phyloP scores from a whole-genome alignment of 768 basidiomycete species.

The Piloderma croceum region DNA sequence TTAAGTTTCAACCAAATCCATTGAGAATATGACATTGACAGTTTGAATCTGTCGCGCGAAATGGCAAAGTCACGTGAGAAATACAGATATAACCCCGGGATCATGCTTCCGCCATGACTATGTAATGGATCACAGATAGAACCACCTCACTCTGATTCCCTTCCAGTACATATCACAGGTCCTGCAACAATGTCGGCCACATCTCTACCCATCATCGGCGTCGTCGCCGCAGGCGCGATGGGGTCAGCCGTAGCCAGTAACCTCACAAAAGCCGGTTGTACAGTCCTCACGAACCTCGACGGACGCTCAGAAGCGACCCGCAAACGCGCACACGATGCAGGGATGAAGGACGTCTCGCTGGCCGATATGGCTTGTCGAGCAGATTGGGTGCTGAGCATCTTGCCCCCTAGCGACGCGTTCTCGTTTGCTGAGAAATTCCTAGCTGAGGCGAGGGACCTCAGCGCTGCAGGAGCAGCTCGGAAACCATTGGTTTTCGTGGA shows the following conservation, averaged over 20 bases:
- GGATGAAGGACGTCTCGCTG: constrained; percentile 40
- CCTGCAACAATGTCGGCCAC: too few species aligned
- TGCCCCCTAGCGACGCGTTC: constrained; percentile 51
- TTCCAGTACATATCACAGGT: too few species aligned
- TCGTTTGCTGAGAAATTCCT: constrained; percentile 38
- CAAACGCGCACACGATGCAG: constrained; percentile 44
- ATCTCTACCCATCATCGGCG: constrained; percentile 33
- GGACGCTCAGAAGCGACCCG: constrained; percentile 48
- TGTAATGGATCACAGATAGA: too few species aligned
- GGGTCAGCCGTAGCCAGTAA: constrained; percentile 49
- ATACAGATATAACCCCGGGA: too few species aligned
- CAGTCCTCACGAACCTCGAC: constrained; percentile 49
- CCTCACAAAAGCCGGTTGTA: constrained; percentile 42
- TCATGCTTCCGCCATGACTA: too few species aligned
- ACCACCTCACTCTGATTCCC: too few species aligned
- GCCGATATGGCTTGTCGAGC: constrained; percentile 32
- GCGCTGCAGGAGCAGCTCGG: constrained; percentile 7
- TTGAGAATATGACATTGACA: too few species aligned
- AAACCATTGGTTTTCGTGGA: constrained; percentile 43
- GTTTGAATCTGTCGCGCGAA: too few species aligned
- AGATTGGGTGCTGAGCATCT: constrained; percentile 48
- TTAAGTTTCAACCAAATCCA: too few species aligned
- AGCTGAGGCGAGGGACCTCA: constrained; percentile 19
- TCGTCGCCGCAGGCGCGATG: constrained; percentile 57
- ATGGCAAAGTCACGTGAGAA: too few species aligned